These are phyloP conservation scores for Pachyrhizus erosus DNA, from an alignment of 306 rosid species.

Conservation along the genomic window DNA sequence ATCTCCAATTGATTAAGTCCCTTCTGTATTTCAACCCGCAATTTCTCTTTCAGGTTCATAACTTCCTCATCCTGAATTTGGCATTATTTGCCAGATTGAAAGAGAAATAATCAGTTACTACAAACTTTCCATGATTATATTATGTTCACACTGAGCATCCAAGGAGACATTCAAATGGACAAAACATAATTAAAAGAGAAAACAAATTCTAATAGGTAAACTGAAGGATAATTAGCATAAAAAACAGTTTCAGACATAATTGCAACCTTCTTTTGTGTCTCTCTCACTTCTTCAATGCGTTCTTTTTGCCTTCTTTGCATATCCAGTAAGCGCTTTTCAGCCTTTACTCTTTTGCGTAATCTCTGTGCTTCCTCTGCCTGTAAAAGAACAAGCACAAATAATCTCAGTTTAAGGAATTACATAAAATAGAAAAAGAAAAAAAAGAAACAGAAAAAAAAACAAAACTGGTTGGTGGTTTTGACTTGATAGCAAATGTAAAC, in stretches of 20 bases:
- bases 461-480: background rate
- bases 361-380: slow-evolving; percentile 90
- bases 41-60: slow-evolving; percentile 75
- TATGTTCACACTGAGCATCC: slow-evolving; percentile 11
- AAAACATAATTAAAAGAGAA: background rate
- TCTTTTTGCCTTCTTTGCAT: slow-evolving; percentile 86
- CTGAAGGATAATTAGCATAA: slow-evolving; percentile 26
- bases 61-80: slow-evolving; percentile 80
- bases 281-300: slow-evolving; percentile 93
- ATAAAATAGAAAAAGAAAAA: background rate
- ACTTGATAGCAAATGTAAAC: slow-evolving; percentile 8
- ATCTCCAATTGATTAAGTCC: slow-evolving; percentile 71
- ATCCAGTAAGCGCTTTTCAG: slow-evolving; percentile 73
- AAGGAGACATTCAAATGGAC: slow-evolving; percentile 17
- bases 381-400: slow-evolving; percentile 29
- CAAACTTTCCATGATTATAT: slow-evolving; percentile 1
- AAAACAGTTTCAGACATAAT: slow-evolving; percentile 8
- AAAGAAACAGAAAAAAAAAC: background rate
- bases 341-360: slow-evolving; percentile 85
- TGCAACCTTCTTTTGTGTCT: slow-evolving; percentile 90
- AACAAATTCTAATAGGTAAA: slow-evolving; percentile 3
- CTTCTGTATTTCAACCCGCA: slow-evolving; percentile 74
- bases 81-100: slow-evolving; percentile 38
- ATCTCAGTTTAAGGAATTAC: slow-evolving; percentile 25
- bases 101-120: slow-evolving; percentile 11